phyloP scores from a whole-genome alignment of 495 filamentous ascomycete genomes.

The Penicillium ochrochloron region DNA sequence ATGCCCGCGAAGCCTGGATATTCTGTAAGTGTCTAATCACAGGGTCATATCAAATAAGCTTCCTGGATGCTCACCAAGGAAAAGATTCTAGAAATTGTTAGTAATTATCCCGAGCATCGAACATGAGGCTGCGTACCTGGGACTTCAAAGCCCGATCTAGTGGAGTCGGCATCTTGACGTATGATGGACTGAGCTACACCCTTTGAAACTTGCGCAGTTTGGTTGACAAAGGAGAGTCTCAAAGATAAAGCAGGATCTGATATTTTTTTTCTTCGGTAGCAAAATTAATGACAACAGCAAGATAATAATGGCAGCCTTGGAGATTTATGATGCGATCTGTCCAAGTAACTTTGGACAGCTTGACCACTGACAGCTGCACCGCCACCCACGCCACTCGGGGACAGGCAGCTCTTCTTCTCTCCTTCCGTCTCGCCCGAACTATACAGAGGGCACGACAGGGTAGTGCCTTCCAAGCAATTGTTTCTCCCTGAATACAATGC shows the following conservation, averaged over 20 bases:
- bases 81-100: slow-evolving; percentile 50
- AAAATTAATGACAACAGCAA: not conserved
- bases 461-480: slow-evolving; percentile 4
- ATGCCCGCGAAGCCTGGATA: slow-evolving; percentile 71
- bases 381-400: slow-evolving; percentile 23
- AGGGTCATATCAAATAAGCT: not conserved
- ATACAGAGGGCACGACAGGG: not conserved
- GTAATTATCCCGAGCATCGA: slow-evolving; percentile 15
- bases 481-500: not conserved
- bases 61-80: slow-evolving; percentile 55
- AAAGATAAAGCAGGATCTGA: not conserved
- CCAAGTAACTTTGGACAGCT: slow-evolving; percentile 17
- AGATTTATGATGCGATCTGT: slow-evolving; percentile 17
- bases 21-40: slow-evolving; percentile 17
- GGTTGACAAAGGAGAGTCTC: not conserved
- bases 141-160: slow-evolving; percentile 80
- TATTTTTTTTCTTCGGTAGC: not conserved
- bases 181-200: not conserved
- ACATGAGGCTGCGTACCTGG: slow-evolving; percentile 56
- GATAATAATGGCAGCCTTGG: not conserved
- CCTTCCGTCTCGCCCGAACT: not conserved
- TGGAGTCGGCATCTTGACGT: slow-evolving; percentile 65
- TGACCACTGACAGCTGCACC: slow-evolving; percentile 20
- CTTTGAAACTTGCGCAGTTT: not conserved
- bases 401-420: slow-evolving; percentile 1